Evolutionary conservation across 139 green algal species (phyloP), one percentile per base, ranked within the genome.

Genomic region (Chlamydomonas schloesseri): DNA sequence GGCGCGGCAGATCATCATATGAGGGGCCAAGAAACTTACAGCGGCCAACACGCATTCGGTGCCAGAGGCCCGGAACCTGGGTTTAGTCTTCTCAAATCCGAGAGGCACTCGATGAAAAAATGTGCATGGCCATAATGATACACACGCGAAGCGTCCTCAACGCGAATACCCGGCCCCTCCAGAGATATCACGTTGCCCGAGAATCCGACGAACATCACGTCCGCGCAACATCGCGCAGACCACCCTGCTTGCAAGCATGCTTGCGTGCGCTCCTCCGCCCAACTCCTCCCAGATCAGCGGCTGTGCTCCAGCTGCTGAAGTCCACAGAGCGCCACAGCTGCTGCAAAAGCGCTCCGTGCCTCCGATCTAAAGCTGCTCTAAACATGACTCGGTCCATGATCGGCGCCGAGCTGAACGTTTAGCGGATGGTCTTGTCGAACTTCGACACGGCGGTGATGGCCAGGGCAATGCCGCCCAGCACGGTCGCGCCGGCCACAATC

Each of bases 371-470:
- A 34, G 11, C 24, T 34, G 62, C 14, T 9, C 62, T 33, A 33
- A 33, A 17, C 62, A 33, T n/a, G n/a, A n/a, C 42, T 50, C 42
- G 42, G 20, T 64, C 55, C 55, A 15, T 10, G 55, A 23, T 26
- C 20, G 21, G 55, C 55, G 53, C 53, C 53, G 55, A 64, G 21
- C 55, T 8, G 55, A 64, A 23, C 21, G 4, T 29, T 23, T 88
- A 86, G 50, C 92, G 87, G 77, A 84, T 89, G 62, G 97, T 88
- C 60, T 88, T 91, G 91, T 99, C 96, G 84, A 98, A 99, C 79
- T 88, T 92, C 60, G 95, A 96, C 50, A 99, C 96, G 0, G 90
- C 92, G 26, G 94, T 96, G 70, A 99, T 90, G 34, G 94, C 97
- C n/a, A 83, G 75, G 8, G 90, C 94, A 78, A 99, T 99, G 71